Evolutionary conservation across 371 early-diverging fungal genomes (phyloP).

Genomic region (Circinella minor): DNA sequence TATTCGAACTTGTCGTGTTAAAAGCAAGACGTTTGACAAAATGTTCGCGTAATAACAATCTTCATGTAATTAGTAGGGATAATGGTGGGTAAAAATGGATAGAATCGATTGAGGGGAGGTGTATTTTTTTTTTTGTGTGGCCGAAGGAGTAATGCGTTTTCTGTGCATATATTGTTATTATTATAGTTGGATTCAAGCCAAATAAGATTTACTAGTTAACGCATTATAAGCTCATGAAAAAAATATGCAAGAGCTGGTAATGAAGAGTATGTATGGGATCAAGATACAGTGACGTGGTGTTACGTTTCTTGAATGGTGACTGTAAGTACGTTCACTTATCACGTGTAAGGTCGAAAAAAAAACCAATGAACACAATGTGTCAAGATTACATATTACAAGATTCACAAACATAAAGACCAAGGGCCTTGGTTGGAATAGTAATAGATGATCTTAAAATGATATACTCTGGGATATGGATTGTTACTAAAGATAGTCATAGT

Average conservation of each 20-base stretch:
- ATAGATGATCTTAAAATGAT: constrained; percentile 66
- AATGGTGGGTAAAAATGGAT: too few species aligned
- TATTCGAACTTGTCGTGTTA: constrained; percentile 71
- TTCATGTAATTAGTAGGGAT: constrained; percentile 8
- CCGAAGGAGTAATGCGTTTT: too few species aligned
- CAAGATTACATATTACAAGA: constrained; percentile 71
- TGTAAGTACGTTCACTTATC: constrained; percentile 25
- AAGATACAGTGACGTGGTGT: constrained; percentile 75
- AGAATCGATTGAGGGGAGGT: too few species aligned
- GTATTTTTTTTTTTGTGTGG: neutral
- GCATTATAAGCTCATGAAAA: constrained; percentile 74
- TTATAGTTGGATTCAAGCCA: constrained; percentile 43
- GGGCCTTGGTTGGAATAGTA: constrained; percentile 72
- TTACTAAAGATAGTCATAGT: constrained; percentile 11
- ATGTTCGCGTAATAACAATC: constrained; percentile 39
- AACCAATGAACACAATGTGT: constrained; percentile 68
- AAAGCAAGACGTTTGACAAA: constrained; percentile 67
- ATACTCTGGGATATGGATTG: constrained; percentile 80
- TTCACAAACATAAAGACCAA: constrained; percentile 70
- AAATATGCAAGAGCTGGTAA: constrained; percentile 67
- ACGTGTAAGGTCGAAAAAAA: constrained; percentile 24
- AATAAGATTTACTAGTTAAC: constrained; percentile 58
- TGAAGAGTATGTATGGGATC: constrained; percentile 80
- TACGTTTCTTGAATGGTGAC: constrained; percentile 59
- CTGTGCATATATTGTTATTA: too few species aligned